Conservation (phyloP, 768 basidiomycete genomes). For the Suillus paluster region DNA sequence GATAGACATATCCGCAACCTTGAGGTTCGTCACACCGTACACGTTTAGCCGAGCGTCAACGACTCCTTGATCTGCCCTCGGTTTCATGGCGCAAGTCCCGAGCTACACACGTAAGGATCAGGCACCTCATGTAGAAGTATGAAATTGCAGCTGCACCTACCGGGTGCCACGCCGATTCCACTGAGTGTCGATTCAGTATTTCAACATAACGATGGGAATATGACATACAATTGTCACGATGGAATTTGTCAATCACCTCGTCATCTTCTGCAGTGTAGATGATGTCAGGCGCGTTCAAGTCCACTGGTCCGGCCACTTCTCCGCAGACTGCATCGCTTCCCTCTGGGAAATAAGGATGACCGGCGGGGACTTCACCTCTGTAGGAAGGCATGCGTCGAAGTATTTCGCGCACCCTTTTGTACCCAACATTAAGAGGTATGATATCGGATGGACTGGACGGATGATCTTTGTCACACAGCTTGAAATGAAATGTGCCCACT, state of each 20-base stretch:
- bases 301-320: slow-evolving; percentile 20
- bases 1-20: slow-evolving; percentile 59
- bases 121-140: not conserved
- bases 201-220: not conserved
- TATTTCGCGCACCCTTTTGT: slow-evolving; percentile 33
- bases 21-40: slow-evolving; percentile 59
- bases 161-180: slow-evolving; percentile 38
- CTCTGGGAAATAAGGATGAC: slow-evolving; percentile 20
- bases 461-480: not conserved
- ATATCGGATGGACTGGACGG: slow-evolving; percentile 29
- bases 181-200: slow-evolving; percentile 14
- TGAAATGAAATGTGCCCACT: slow-evolving; percentile 13
- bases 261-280: slow-evolving; percentile 41
- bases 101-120: slow-evolving; percentile 39
- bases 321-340: slow-evolving; percentile 33
- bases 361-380: slow-evolving; percentile 34
- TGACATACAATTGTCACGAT: slow-evolving; percentile 22
- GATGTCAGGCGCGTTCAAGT: slow-evolving; percentile 34
- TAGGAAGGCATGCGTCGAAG: slow-evolving; percentile 46
- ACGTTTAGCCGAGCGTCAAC: slow-evolving; percentile 64
- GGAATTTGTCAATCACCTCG: slow-evolving; percentile 35
- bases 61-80: slow-evolving; percentile 60
- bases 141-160: slow-evolving; percentile 15
- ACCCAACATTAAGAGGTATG: slow-evolving; percentile 29
- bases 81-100: slow-evolving; percentile 72